Evolutionary conservation across 192 early-diverging fungal genomes (phyloP).

Genomic region (Paraglomus occultum): DNA sequence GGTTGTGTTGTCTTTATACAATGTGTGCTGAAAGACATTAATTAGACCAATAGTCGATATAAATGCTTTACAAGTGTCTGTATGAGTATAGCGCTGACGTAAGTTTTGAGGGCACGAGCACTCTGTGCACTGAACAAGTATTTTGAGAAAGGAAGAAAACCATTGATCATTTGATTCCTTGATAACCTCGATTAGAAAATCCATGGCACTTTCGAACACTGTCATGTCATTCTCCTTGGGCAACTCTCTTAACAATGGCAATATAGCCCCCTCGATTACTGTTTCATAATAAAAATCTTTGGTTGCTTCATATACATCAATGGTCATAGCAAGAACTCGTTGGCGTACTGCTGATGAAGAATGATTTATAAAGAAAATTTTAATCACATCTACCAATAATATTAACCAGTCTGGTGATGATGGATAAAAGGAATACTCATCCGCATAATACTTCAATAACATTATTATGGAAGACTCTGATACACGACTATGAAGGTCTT

Average conservation of each 20-base stretch:
- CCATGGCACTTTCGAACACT: slow-evolving; percentile 36
- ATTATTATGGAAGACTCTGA: slow-evolving; percentile 43
- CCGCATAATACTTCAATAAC: slow-evolving; percentile 50
- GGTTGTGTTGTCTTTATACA: slow-evolving; percentile 37
- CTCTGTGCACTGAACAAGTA: slow-evolving; percentile 38
- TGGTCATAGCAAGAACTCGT: slow-evolving; percentile 40
- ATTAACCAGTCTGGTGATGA: slow-evolving; percentile 54
- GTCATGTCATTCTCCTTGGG: slow-evolving; percentile 38
- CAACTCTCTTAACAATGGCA: slow-evolving; percentile 44
- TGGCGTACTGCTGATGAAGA: slow-evolving; percentile 34
- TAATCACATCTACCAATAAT: slow-evolving; percentile 40
- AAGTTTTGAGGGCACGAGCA: slow-evolving; percentile 37
- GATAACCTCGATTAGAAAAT: slow-evolving; percentile 40
- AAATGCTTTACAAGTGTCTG: slow-evolving; percentile 37
- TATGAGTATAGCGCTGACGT: neutral
- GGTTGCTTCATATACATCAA: slow-evolving; percentile 48
- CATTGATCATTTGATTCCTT: slow-evolving; percentile 33
- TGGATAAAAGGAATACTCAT: slow-evolving; percentile 51
- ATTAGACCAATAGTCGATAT: slow-evolving; percentile 41
- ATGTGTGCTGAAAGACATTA: slow-evolving; percentile 46
- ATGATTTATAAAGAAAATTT: slow-evolving; percentile 44
- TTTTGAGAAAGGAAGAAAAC: slow-evolving; percentile 38
- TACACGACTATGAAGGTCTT: slow-evolving; percentile 40
- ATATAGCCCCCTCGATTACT: slow-evolving; percentile 41
- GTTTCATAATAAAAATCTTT: slow-evolving; percentile 52